phyloP scores from a whole-genome alignment of 2,329 filamentous ascomycete genomes.

The Fusarium marasasianum region DNA sequence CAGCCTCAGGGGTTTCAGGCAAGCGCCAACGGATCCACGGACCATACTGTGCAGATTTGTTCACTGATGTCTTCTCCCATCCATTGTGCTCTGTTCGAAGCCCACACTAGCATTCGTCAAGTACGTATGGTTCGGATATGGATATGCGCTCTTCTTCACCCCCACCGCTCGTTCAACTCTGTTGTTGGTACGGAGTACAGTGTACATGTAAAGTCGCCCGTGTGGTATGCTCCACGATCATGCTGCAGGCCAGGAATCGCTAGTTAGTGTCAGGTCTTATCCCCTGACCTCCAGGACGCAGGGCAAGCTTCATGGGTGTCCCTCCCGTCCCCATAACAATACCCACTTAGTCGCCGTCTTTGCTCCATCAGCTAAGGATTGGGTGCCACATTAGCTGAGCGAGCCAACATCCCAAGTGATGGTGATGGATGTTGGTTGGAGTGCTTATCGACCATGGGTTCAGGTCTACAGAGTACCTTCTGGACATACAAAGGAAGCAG shows the following conservation, averaged over 20 bases:
- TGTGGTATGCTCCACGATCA: slow-evolving; percentile 8
- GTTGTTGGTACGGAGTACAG: slow-evolving; percentile 5
- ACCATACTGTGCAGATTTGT: slow-evolving; percentile 5
- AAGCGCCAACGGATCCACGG: slow-evolving; percentile 25
- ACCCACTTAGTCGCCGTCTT: slow-evolving; percentile 28
- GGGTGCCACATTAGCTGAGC: slow-evolving; percentile 19
- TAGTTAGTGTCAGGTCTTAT: slow-evolving; percentile 20
- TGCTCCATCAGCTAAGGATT: slow-evolving; percentile 29
- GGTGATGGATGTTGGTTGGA: slow-evolving; percentile 10
- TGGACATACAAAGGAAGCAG: slow-evolving; percentile 1
- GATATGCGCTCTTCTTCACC: slow-evolving; percentile 14
- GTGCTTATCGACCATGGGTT: background rate
- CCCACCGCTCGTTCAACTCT: slow-evolving; percentile 21
- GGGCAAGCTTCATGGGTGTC: slow-evolving; percentile 21
- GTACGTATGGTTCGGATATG: slow-evolving; percentile 11
- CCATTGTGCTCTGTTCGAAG: background rate
- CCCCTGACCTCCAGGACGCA: slow-evolving; percentile 13
- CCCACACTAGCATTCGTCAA: background rate
- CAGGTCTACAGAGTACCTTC: background rate
- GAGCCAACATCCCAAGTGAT: slow-evolving; percentile 11
- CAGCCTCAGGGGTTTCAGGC: slow-evolving; percentile 35
- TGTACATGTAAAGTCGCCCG: slow-evolving; percentile 26
- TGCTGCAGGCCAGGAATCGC: slow-evolving; percentile 12
- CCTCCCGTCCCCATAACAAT: slow-evolving; percentile 27
- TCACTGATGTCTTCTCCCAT: background rate